Conservation (phyloP, 2,329 filamentous ascomycete species). For the Orbilia quercus region DNA sequence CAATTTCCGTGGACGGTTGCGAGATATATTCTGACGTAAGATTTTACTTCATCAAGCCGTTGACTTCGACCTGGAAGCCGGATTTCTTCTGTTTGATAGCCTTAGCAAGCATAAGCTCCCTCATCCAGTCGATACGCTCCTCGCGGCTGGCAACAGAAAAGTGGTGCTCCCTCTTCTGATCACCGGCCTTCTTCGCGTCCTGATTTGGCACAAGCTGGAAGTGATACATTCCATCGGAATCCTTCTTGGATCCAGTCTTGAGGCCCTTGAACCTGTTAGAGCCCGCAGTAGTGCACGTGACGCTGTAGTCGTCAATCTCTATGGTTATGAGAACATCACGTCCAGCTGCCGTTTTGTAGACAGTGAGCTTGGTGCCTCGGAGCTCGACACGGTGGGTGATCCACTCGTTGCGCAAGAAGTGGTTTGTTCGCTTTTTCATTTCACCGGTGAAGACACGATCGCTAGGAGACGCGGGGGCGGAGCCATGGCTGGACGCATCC, state of each 20-base stretch:
- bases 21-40: neutral
- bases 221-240: conserved; percentile 76
- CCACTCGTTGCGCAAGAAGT: conserved; percentile 93
- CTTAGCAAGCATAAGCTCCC: conserved; percentile 90
- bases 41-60: conserved; percentile 77
- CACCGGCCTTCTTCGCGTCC: conserved; percentile 65
- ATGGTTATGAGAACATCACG: conserved; percentile 62
- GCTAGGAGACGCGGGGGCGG: conserved; percentile 57
- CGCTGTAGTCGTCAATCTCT: conserved; percentile 88
- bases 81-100: conserved; percentile 84
- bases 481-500: conserved; percentile 57
- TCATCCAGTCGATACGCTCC: conserved; percentile 97
- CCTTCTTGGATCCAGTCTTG: conserved; percentile 71
- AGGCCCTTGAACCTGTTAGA: conserved; percentile 85
- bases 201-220: conserved; percentile 85
- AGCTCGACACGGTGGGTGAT: conserved; percentile 90
- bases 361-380: conserved; percentile 77
- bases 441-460: conserved; percentile 80
- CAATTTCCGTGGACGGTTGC: neutral
- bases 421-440: conserved; percentile 94
- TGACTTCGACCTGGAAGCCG: conserved; percentile 83
- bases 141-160: conserved; percentile 89
- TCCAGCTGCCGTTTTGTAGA: conserved; percentile 71
- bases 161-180: conserved; percentile 76
- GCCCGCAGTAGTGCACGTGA: conserved; percentile 81